A percentile compares a stretch with the other conserved stretches of the same genome.
phyloP scores from a whole-genome alignment of 345 rosid genomes.

The Anacardium occidentale region DNA sequence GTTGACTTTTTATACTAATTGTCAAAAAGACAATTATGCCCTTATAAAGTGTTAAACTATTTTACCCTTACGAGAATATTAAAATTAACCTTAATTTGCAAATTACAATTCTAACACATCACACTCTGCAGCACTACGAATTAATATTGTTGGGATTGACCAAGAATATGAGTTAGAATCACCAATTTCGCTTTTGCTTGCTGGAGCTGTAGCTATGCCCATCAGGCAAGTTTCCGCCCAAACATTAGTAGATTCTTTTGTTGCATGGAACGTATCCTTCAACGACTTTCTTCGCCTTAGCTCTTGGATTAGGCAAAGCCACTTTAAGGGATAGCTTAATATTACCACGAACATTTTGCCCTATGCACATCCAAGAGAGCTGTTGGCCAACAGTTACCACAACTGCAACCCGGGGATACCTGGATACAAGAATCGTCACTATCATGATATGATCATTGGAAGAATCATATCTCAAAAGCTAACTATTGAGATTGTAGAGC shows the following conservation, averaged over 20 bases:
- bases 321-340: constrained; percentile 85
- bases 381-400: constrained; percentile 72
- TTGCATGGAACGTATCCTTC: constrained; percentile 36
- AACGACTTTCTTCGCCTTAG: constrained; percentile 25
- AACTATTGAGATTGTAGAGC: too few relatives aligned
- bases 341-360: constrained; percentile 93
- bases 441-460: too few relatives aligned
- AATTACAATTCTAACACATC: too few relatives aligned
- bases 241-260: constrained; percentile 40
- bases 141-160: constrained; percentile 53
- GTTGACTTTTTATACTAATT: too few relatives aligned
- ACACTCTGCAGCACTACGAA: constrained; percentile 87
- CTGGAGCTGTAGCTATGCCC: constrained; percentile 33
- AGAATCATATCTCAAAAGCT: too few relatives aligned
- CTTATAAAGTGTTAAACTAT: too few relatives aligned
- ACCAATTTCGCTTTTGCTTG: constrained; percentile 17
- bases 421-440: constrained; percentile 34
- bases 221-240: constrained; percentile 41
- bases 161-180: constrained; percentile 27
- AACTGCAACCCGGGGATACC: constrained; percentile 81
- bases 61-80: too few relatives aligned
- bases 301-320: constrained; percentile 34
- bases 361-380: constrained; percentile 79
- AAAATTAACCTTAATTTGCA: too few relatives aligned
- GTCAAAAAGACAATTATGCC: too few relatives aligned